Evolutionary conservation across 2,329 filamentous ascomycete species (phyloP).

Genomic region (Leptoxyphium fumago): DNA sequence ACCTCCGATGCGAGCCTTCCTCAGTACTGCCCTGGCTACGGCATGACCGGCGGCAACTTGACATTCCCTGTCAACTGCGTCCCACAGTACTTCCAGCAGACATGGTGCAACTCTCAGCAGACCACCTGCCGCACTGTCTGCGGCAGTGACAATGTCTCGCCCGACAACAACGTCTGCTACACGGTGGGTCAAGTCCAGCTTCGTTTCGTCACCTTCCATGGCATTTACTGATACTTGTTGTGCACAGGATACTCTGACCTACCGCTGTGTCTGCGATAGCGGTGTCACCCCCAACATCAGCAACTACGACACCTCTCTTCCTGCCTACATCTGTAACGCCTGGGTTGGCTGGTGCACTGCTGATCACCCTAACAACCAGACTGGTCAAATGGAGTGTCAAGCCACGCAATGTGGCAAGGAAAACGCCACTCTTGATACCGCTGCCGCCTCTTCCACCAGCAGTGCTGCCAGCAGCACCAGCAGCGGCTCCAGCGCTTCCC

Average conservation of each 20-base stretch:
- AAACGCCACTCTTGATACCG: constrained; percentile 25
- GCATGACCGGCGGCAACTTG: neutral
- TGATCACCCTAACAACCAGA: constrained; percentile 23
- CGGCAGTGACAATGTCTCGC: neutral
- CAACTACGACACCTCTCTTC: constrained; percentile 43
- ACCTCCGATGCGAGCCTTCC: constrained; percentile 30
- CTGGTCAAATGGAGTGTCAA: constrained; percentile 31
- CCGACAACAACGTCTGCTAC: neutral
- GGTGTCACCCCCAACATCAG: constrained; percentile 39
- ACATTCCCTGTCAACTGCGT: neutral
- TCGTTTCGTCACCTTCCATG: too few relatives aligned
- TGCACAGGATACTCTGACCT: constrained; percentile 31
- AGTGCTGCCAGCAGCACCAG: constrained; percentile 15
- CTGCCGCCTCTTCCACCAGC: constrained; percentile 15
- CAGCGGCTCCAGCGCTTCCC: constrained; percentile 13
- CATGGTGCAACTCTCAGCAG: neutral
- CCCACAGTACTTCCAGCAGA: neutral
- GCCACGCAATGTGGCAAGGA: constrained; percentile 37
- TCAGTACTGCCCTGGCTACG: constrained; percentile 45
- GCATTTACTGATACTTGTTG: neutral
- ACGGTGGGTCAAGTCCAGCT: neutral
- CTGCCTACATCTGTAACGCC: constrained; percentile 43
- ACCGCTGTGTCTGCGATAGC: constrained; percentile 43
- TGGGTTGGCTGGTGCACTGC: constrained; percentile 31
- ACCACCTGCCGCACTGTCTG: neutral